These are phyloP conservation scores for Neurospora sp. DNA, from an alignment of 495 filamentous ascomycete species.

Conservation along the genomic window DNA sequence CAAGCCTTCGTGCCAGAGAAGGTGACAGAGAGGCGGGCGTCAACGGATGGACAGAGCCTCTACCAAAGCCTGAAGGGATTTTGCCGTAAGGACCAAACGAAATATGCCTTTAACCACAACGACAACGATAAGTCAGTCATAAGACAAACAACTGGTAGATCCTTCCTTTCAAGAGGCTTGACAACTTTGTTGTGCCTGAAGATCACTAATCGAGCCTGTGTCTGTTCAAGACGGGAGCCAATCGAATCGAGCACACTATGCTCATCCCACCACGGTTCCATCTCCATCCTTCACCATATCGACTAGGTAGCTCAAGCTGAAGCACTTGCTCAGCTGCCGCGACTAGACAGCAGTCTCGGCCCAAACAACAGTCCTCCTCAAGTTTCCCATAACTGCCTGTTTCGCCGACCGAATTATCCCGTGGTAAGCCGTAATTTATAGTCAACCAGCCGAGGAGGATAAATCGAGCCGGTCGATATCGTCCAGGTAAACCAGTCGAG, in stretches of 20 bases:
- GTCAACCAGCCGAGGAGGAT: no score
- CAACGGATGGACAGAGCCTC: neutral
- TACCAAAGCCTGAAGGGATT: neutral
- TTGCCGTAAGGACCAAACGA: no score
- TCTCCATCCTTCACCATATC: neutral
- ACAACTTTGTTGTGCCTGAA: neutral
- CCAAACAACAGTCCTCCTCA: no score
- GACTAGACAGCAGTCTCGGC: neutral
- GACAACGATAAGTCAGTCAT: neutral
- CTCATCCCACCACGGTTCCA: neutral
- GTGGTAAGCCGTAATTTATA: no score
- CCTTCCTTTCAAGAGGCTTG: no score
- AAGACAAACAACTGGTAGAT: neutral
- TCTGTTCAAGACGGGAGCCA: no score
- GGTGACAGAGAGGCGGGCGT: neutral
- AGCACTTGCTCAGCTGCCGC: neutral
- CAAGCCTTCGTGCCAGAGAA: neutral
- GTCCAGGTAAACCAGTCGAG: no score
- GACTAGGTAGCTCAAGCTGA: neutral
- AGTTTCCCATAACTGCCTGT: no score
- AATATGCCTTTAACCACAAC: neutral
- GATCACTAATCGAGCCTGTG: neutral
- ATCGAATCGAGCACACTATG: neutral
- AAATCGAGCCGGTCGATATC: no score
- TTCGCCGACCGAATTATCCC: no score